Conservation (phyloP, 2,329 filamentous ascomycete genomes). For the Rhinocladiella similis region DNA sequence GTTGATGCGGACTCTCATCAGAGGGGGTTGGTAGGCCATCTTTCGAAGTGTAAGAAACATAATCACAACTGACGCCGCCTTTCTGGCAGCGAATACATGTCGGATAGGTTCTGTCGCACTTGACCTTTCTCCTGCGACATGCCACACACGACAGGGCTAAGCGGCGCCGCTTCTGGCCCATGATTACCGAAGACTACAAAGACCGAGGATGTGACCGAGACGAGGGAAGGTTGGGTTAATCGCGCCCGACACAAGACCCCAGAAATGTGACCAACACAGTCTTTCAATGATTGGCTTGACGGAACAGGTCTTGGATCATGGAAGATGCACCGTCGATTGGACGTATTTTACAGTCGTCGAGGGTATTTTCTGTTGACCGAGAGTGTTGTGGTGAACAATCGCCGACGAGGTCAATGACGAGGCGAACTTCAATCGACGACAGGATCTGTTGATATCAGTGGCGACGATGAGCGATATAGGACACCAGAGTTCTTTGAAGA, state of each 20-base stretch:
- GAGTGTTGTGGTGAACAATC: too few relatives aligned
- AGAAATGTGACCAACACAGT: neutral
- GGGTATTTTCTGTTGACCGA: too few relatives aligned
- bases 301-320: too few relatives aligned
- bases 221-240: neutral
- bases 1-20: slow-evolving; percentile 17
- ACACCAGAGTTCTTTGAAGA: neutral
- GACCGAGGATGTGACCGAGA: slow-evolving; percentile 2
- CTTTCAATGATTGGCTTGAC: neutral
- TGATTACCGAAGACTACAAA: slow-evolving; percentile 2
- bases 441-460: too few relatives aligned
- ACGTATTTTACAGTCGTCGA: too few relatives aligned
- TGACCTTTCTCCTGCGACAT: slow-evolving; percentile 29
- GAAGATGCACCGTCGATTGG: too few relatives aligned
- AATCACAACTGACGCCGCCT: slow-evolving; percentile 27
- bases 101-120: slow-evolving; percentile 30
- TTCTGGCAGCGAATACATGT: slow-evolving; percentile 30
- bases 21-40: slow-evolving; percentile 15
- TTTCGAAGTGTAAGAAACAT: slow-evolving; percentile 28
- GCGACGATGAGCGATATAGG: too few relatives aligned
- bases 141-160: slow-evolving; percentile 29
- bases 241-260: neutral
- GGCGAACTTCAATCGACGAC: too few relatives aligned
- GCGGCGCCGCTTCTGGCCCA: slow-evolving; percentile 29
- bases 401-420: too few relatives aligned